These are phyloP conservation scores for Achlya hypogyna DNA, from an alignment of 352 stramenopile genomes.

Conservation along the genomic window DNA sequence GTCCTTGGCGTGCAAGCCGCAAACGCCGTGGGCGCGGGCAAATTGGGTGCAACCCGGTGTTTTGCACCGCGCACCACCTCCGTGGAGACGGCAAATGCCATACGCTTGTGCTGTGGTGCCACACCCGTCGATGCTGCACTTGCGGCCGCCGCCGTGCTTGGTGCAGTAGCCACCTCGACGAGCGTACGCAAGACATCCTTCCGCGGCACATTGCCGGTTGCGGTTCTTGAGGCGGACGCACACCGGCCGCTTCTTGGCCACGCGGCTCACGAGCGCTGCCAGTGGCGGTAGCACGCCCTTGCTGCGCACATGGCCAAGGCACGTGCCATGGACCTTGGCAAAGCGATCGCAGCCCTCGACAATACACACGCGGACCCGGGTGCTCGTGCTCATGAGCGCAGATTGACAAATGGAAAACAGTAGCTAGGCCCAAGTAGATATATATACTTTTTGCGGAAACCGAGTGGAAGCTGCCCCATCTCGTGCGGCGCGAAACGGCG, in stretches of 20 bases:
- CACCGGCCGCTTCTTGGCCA: neutral
- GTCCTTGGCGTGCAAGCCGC: neutral
- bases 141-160: slow-evolving; percentile 9
- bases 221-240: neutral
- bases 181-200: slow-evolving; percentile 6
- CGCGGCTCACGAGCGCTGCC: neutral
- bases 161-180: slow-evolving; percentile 13
- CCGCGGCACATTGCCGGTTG: neutral
- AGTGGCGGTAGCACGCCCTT: neutral
- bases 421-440: neutral
- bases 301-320: neutral
- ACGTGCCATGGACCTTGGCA: neutral
- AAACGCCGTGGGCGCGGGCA: neutral
- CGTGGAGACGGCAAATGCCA: slow-evolving; percentile 13
- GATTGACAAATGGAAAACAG: neutral
- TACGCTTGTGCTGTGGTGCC: slow-evolving; percentile 1
- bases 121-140: slow-evolving; percentile 12
- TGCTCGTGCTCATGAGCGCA: neutral
- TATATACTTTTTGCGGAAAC: slow-evolving; percentile 10
- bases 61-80: slow-evolving; percentile 72
- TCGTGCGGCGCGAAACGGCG: neutral
- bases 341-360: neutral
- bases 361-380: neutral
- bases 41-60: slow-evolving; percentile 75
- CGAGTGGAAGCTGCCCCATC: neutral